A percentile compares a stretch with the other conserved stretches of the same genome.
Conservation (phyloP, 2,329 filamentous ascomycete species). For the Fusarium metavorans region DNA sequence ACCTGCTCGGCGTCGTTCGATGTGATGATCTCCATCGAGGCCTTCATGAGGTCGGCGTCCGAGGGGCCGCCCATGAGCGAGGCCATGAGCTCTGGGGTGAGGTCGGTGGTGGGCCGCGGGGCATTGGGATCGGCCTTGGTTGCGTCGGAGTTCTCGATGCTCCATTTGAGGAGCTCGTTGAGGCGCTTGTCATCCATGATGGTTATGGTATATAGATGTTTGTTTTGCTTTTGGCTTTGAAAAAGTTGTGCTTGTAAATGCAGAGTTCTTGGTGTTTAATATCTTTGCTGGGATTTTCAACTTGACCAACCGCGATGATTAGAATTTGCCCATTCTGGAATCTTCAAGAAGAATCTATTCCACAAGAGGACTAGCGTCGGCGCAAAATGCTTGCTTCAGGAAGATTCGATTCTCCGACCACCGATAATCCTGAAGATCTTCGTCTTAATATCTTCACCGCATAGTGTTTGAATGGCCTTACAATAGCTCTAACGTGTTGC, state of each 20-base stretch:
- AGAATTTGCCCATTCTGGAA: constrained; percentile 55
- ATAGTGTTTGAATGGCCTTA: constrained; percentile 6
- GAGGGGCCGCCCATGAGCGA: constrained; percentile 86
- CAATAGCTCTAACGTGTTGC: constrained; percentile 1
- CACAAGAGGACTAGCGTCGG: constrained; percentile 43
- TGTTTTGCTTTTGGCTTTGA: not conserved
- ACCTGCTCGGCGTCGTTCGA: constrained; percentile 68
- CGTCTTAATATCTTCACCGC: constrained; percentile 14
- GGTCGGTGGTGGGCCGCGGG: constrained; percentile 52
- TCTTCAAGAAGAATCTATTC: constrained; percentile 53
- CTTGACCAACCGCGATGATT: constrained; percentile 34
- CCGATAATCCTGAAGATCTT: constrained; percentile 6
- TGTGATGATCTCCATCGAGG: constrained; percentile 81
- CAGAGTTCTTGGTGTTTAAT: constrained; percentile 10
- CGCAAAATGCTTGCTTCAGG: not conserved
- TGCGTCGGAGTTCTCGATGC: constrained; percentile 63
- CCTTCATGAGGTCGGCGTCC: constrained; percentile 92
- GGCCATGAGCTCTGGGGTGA: constrained; percentile 78
- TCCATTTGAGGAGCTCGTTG: constrained; percentile 85
- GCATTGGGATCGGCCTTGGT: constrained; percentile 48
- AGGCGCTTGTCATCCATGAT: constrained; percentile 68
- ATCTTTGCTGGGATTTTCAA: constrained; percentile 28
- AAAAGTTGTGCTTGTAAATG: constrained; percentile 4
- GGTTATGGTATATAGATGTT: not conserved
- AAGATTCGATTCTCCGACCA: constrained; percentile 34